Evolutionary conservation across 2,329 filamentous ascomycete genomes (phyloP), one percentile per base, ranked within the genome.

Genomic region (Leptographium procerum): DNA sequence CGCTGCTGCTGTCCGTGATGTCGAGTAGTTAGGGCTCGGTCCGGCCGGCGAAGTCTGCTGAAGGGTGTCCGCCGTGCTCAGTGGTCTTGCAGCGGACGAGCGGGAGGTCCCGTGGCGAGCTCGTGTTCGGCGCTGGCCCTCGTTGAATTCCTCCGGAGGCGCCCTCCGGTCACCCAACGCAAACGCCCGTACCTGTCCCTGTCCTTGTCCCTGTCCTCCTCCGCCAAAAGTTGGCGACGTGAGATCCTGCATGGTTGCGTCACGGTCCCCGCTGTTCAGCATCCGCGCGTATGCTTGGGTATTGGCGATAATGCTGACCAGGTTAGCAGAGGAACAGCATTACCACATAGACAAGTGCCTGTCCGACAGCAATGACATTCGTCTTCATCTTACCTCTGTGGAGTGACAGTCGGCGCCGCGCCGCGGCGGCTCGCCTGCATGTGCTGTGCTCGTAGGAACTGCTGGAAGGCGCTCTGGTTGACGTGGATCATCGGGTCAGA

Each of bases 401-500:
- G 3, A 24, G 16, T 24, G 24, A 48, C 22, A 11, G 28, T 4
- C 28, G 24, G 6, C 19, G 40, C n/a, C 2, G 28, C 26, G 31
- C 34, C 9, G 14, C 16, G 29, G 36, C 19, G 47, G 33, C 40
- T 24, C 22, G 19, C 29, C 24, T 34, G 52, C 26, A 52, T 14
- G 8, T 33, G 43, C 16, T 61, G 59, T 2, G 36, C 13, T 2
- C 57, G 52, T 11, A 61, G 7, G 10, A 58, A 47, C n/a, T 59
- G 55, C 6, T 56, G 51, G 14, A 61, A 16, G 10, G 58, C 50
- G 1, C 29, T 50, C 34, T 33, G 10, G 13, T 33, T 54, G 6
- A 56, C n/a, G 14, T 54, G 58, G 4, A 55, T 19, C 29, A 58
- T 45, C 28, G 68, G 65, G 59, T 83, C 78, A 2, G 80, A 79